Base-by-base conservation (phyloP, 31 red algal species). In the Asparagopsis taxiformis region DNA sequence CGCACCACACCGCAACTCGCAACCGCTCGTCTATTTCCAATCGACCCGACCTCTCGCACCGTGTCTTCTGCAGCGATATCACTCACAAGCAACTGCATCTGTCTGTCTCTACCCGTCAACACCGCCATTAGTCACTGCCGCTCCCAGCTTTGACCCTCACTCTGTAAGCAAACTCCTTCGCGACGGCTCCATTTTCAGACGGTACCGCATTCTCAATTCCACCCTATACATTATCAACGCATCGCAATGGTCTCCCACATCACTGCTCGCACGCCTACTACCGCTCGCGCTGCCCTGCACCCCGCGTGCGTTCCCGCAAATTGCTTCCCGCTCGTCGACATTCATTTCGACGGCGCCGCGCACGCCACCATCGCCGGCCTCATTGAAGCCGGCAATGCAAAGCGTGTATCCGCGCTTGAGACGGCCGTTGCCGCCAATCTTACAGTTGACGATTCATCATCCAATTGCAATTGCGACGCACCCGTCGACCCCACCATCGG, bases 171-270 rank as follows among this genome's bases (percentile, higher is more conserved):
- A 46, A 46, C 8, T 6, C 41, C 41, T 62, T 32, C 4, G 31
- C 0, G 23, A 32, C 58, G 20, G 58, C 58, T 62, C 58, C 58
- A 32, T 62, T 62, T 15, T 62, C 58, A 16, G 29, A 62, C 58
- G 58, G 58, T 32, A 15, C 58, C 31, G 15, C 58, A 62, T 62
- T 62, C 23, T 62, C 58, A 31, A 32, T 29, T 30, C 24, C 15
- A 32, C 24, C 58, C 23, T n/a, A 62, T 28, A 19, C 10, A 26
- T 32, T 32, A 62, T 32, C 58, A 25, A 22, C 25, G 11, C 29
- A 13, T 30, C 58, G 31, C 23, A 62, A 62, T 62, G 58, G 58
- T 62, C 29, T 62, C 58, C 58, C 5, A 26, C 15, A 32, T 32
- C 31, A 4, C 4, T 7, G 31, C 29, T 28, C 2, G 23, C 58